Evolutionary conservation across 257 asterid species (phyloP).

Genomic region (Fraxinus pennsylvanica): DNA sequence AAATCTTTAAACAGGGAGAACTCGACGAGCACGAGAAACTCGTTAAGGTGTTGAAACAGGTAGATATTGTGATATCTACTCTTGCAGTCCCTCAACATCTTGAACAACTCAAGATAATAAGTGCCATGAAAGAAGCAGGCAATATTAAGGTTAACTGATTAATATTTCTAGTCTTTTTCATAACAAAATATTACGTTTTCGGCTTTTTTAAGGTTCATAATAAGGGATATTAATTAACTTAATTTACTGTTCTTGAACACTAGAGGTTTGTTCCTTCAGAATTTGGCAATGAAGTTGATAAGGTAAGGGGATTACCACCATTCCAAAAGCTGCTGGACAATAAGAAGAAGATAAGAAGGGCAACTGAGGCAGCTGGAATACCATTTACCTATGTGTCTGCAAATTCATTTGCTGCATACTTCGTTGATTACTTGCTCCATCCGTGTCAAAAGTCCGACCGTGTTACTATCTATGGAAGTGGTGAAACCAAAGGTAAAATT

Average conservation of each 20-base stretch:
- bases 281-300: conserved; percentile 41
- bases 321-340: conserved; percentile 29
- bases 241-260: not conserved
- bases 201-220: not conserved
- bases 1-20: conserved; percentile 31
- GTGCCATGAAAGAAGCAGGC: conserved; percentile 42
- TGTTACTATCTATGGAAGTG: conserved; percentile 30
- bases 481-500: conserved; percentile 29
- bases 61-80: conserved; percentile 44
- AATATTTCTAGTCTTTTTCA: too few species aligned
- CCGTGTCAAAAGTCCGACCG: conserved; percentile 23
- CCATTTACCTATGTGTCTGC: conserved; percentile 38
- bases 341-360: conserved; percentile 42
- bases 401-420: conserved; percentile 38
- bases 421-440: conserved; percentile 32
- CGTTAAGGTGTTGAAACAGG: conserved; percentile 26
- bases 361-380: conserved; percentile 39
- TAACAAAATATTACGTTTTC: too few species aligned
- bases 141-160: conserved; percentile 36
- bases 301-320: conserved; percentile 32
- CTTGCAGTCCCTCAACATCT: conserved; percentile 40
- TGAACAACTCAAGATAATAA: conserved; percentile 37
- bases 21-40: conserved; percentile 35
- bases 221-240: not conserved
- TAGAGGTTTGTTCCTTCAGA: conserved; percentile 46